These are phyloP conservation scores for Coemansia sp. DNA, from an alignment of 192 early-diverging fungal genomes.

Conservation along the genomic window DNA sequence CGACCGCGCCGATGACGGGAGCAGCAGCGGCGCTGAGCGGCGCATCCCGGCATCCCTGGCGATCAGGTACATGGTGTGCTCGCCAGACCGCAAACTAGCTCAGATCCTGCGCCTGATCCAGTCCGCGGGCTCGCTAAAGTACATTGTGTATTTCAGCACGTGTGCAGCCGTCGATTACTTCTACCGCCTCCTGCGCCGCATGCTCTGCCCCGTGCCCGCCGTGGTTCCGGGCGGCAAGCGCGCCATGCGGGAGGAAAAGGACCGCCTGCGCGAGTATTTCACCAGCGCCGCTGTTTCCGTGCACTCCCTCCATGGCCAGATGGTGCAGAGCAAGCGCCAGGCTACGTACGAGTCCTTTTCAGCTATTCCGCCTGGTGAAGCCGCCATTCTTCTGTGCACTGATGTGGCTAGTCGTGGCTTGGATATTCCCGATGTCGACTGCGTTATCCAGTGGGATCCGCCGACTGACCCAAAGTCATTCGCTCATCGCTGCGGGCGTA, in stretches of 20 bases:
- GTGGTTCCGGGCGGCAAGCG: slow-evolving; percentile 43
- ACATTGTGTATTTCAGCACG: slow-evolving; percentile 94
- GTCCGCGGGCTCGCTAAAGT: slow-evolving; percentile 65
- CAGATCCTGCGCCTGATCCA: slow-evolving; percentile 70
- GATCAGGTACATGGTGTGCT: slow-evolving; percentile 74
- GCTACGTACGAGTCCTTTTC: slow-evolving; percentile 78
- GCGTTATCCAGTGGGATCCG: slow-evolving; percentile 92
- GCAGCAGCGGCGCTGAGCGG: slow-evolving; percentile 2
- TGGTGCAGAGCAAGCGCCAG: slow-evolving; percentile 85
- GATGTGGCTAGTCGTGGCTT: slow-evolving; percentile 95
- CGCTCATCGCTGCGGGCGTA: slow-evolving; percentile 92
- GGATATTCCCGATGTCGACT: slow-evolving; percentile 95
- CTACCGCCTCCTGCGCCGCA: slow-evolving; percentile 60
- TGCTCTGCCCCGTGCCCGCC: slow-evolving; percentile 22
- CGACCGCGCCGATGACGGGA: slow-evolving; percentile 22
- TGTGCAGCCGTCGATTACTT: slow-evolving; percentile 97
- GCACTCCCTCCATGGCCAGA: slow-evolving; percentile 86
- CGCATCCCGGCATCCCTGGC: slow-evolving; percentile 54
- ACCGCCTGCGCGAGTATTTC: slow-evolving; percentile 14
- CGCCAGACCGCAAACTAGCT: slow-evolving; percentile 80
- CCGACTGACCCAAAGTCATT: slow-evolving; percentile 97
- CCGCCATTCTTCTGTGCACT: slow-evolving; percentile 86
- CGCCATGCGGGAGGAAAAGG: slow-evolving; percentile 24
- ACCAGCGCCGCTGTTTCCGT: slow-evolving; percentile 25
- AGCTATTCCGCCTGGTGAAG: slow-evolving; percentile 59